Evolutionary conservation across 1,139 yeast species (phyloP).

Genomic region (Pichia sp.): DNA sequence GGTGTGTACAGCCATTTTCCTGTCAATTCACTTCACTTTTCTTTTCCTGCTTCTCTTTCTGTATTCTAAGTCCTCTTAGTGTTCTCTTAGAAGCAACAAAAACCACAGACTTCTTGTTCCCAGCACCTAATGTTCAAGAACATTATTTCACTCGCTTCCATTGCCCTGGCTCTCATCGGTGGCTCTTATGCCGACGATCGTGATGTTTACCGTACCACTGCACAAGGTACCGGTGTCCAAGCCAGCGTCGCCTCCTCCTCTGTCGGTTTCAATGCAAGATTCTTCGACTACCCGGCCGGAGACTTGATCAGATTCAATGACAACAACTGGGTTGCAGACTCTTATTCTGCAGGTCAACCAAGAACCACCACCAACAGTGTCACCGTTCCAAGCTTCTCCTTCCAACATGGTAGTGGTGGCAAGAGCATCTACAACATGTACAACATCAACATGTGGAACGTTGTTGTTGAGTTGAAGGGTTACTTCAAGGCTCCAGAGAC

Average conservation of each 20-base stretch:
- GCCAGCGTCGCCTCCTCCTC: slow-evolving; percentile 13
- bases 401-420: background rate
- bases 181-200: slow-evolving; percentile 1
- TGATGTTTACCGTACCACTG: slow-evolving; percentile 8
- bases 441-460: slow-evolving; percentile 9
- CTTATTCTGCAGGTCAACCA: slow-evolving; percentile 1
- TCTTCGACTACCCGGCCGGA: slow-evolving; percentile 10
- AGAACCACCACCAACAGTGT: slow-evolving; percentile 9
- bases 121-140: slow-evolving; percentile 11
- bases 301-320: slow-evolving; percentile 8
- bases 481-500: slow-evolving; percentile 21
- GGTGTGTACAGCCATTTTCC: too few species aligned
- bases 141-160: slow-evolving; percentile 11
- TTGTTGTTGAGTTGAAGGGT: slow-evolving; percentile 13
- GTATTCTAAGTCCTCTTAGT: background rate
- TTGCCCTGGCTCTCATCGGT: slow-evolving; percentile 5
- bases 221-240: slow-evolving; percentile 12
- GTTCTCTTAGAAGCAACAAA: background rate
- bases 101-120: background rate
- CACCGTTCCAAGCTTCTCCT: slow-evolving; percentile 14
- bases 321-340: slow-evolving; percentile 9
- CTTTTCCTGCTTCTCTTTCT: background rate
- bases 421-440: slow-evolving; percentile 5
- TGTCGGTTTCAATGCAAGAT: slow-evolving; percentile 15
- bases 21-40: background rate